These are phyloP conservation scores for Volvox carteri DNA, from an alignment of 163 green algal genomes.

Conservation along the genomic window DNA sequence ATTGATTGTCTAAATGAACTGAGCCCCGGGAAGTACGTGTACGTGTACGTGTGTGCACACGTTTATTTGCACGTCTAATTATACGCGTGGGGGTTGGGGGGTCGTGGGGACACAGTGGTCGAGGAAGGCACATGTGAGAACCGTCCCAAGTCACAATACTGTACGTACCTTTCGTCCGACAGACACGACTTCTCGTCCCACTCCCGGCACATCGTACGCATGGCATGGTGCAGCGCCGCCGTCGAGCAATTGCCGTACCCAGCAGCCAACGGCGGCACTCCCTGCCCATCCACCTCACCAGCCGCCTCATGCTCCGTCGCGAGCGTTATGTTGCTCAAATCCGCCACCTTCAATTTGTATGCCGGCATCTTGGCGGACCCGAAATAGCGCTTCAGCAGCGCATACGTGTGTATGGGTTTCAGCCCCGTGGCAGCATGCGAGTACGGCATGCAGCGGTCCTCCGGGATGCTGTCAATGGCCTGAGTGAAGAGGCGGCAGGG, in stretches of 20 bases:
- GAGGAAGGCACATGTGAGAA: too few species aligned
- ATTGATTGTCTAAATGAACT: too few species aligned
- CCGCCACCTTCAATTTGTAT: not conserved
- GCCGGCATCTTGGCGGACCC: not conserved
- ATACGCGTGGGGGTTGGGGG: too few species aligned
- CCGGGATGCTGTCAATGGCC: not conserved
- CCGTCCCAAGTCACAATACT: too few species aligned
- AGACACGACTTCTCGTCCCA: not conserved
- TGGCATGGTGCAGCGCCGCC: conserved; percentile 14
- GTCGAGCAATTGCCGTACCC: conserved; percentile 17
- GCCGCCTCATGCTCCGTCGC: not conserved
- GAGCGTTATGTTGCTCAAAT: not conserved
- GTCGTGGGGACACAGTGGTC: too few species aligned
- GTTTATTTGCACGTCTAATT: too few species aligned
- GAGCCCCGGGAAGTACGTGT: too few species aligned
- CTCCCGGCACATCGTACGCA: not conserved
- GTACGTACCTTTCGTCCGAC: not conserved
- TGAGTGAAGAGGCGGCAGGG: conserved; percentile 13
- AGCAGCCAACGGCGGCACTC: not conserved
- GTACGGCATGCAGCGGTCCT: conserved; percentile 32
- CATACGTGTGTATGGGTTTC: not conserved
- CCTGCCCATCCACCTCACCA: not conserved
- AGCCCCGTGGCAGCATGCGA: not conserved
- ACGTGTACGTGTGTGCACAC: too few species aligned
- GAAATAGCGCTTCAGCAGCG: conserved; percentile 10